These are phyloP conservation scores for Bryopsis sp. DNA, from an alignment of 139 green algal genomes.

Conservation along the genomic window DNA sequence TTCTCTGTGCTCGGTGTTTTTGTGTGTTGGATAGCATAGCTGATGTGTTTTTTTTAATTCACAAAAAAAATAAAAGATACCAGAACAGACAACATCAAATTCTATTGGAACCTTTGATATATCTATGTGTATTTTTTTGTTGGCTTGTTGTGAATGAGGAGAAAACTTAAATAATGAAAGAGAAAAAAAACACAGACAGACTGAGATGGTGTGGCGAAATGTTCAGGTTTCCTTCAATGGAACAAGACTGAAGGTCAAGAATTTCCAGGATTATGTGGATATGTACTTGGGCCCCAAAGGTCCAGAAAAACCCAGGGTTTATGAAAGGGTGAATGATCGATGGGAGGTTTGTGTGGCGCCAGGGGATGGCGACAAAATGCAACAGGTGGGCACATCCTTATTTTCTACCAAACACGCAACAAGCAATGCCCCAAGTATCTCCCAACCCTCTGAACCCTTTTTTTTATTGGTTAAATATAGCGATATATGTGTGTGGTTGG, in stretches of 20 bases:
- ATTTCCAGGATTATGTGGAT: slow-evolving; percentile 90
- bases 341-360: slow-evolving; percentile 90
- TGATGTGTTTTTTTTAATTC: no score
- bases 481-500: neutral
- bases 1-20: neutral
- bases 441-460: neutral
- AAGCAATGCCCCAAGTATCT: slow-evolving; percentile 6
- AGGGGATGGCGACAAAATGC: slow-evolving; percentile 60
- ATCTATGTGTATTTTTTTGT: no score
- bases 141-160: no score
- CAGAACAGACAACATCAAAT: no score
- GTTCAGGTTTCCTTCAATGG: slow-evolving; percentile 84
- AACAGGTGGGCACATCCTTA: neutral
- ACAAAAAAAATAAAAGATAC: no score
- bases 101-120: no score
- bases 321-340: slow-evolving; percentile 81
- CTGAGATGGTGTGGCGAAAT: no score
- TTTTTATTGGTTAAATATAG: neutral
- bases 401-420: neutral
- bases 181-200: no score
- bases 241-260: slow-evolving; percentile 66
- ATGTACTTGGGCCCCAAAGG: slow-evolving; percentile 83
- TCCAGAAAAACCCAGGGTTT: slow-evolving; percentile 57
- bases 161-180: no score
- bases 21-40: neutral